These are phyloP conservation scores for Beta macrorhiza DNA, from an alignment of 179 eudicot genomes.

Conservation along the genomic window DNA sequence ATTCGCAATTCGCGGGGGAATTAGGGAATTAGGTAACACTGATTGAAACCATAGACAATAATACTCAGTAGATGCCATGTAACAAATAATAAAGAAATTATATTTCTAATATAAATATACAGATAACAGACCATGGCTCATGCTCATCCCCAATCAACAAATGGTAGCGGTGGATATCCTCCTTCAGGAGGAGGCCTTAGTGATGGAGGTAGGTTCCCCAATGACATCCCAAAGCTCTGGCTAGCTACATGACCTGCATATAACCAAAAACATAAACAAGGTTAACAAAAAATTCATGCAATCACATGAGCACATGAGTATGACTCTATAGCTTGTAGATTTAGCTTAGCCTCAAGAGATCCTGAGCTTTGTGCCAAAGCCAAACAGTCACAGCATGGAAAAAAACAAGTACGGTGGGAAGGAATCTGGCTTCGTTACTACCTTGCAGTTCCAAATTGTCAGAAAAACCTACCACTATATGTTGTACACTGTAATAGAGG, in stretches of 20 bases:
- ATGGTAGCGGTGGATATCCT: conserved; percentile 74
- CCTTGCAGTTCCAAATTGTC: conserved; percentile 39
- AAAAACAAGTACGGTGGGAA: neutral
- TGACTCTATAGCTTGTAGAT: neutral
- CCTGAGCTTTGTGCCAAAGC: conserved; percentile 7
- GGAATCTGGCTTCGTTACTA: conserved; percentile 15
- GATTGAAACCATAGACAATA: neutral
- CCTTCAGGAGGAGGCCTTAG: conserved; percentile 86
- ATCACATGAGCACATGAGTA: neutral
- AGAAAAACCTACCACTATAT: conserved; percentile 24
- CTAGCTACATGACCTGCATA: conserved; percentile 48
- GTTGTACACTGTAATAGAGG: neutral
- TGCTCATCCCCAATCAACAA: conserved; percentile 78
- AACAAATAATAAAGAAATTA: conserved; percentile 3
- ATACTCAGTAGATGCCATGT: neutral
- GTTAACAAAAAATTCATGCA: conserved; percentile 13
- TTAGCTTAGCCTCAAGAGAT: neutral
- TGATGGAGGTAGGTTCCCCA: conserved; percentile 84
- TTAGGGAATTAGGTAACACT: too few relatives aligned
- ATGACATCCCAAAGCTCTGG: conserved; percentile 56
- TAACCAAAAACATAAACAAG: neutral
- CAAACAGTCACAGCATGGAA: neutral
- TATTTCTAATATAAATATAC: conserved; percentile 4
- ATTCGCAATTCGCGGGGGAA: too few relatives aligned
- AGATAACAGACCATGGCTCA: conserved; percentile 20